Base-by-base conservation (phyloP, 805 yeast species). In the Candida pseudofarinosa region DNA sequence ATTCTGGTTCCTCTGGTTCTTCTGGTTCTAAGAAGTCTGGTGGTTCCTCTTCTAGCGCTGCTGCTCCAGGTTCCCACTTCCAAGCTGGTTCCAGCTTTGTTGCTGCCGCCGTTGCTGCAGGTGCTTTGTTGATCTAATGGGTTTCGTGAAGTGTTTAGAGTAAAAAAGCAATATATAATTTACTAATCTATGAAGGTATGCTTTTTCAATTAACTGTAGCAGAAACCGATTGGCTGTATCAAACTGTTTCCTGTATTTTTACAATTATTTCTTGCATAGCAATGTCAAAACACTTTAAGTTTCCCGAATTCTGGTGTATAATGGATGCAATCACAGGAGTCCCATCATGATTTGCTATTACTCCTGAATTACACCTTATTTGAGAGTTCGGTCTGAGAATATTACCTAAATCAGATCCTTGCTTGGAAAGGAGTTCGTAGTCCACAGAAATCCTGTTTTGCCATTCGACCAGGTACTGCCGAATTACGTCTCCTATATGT, bases 121-220 rank as follows among this genome's bases (percentile, higher is more conserved):
- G 59, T 41, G 44, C 53, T 15, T 45, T 53, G 42, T 50, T 55
- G 47, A 47, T 55, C 45, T 55, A 53, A 23, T 6, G 10, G 28
- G 28, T 23, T 23, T 7, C 10, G 28, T 23, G 10, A 23, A 10
- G 6, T 6, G 6, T 23, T 23, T 7, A 10, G 10, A 10, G 6
- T 23, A 7, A 23, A 23, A 23, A 23, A 23, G 6, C 10, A 23
- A 23, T 23, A 23, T 23, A 23, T 23, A 23, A 23, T 23, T 7
- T 23, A 23, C 10, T 23, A 23, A 23, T 23, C 28, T 23, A 23
- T 23, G 28, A 23, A 23, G 28, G 10, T 10, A 23, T 23, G 28
- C 28, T 23, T 23, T n/a, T 23, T 23, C 28, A 7, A 10, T 23
- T 23, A 23, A 23, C 28, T 23, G 28, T 6, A 23, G 6, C 28